Base-by-base conservation (phyloP, 2,329 filamentous ascomycete genomes). In the Talaromyces sp. region DNA sequence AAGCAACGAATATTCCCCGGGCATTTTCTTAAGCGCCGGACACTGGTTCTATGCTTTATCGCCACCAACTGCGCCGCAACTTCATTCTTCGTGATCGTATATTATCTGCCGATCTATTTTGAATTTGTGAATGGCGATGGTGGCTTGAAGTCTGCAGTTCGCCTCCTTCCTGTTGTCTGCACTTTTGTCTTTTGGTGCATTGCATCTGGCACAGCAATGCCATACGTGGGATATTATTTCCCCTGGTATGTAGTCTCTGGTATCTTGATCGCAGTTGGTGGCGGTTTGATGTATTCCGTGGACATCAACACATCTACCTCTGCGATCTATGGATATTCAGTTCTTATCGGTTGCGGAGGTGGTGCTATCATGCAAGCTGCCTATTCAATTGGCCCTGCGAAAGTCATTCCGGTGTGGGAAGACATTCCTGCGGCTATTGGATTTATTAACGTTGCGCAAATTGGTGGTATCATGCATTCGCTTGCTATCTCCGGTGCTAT, bases 311-410 rank as follows among this genome's bases (percentile, higher is more conserved):
- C 70, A 7, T 61, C 62, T 4, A 57, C 41, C 33, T 64, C 67
- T 22, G 57, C 56, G 7, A 66, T 73, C 33, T 75, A 74, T 52
- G 73, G 71, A 1, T 72, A 69, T 62, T 66, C 52, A 11, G 66
- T 73, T 8, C 22, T 75, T 0, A 45, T 73, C 10, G 73, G 68
- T 9, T 54, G 67, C 24, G 73, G 72, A 3, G 60, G 64, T 9
- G 69, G 72, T 6, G 24, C 60, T 3, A 71, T 64, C 45, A 60
- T 64, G 6, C 68, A 71, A 48, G 67, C 65, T 13, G 67, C 61
- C 1, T 74, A 70, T 59, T 62, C 68, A 0, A 61, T 72, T 24
- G 68, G 67, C 0, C 69, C 68, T 35, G 62, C 67, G 2, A 57
- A 66, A 3, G 60, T 70, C 19, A n/a, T 45, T 33, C 27, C 62